A percentile compares a stretch with the other conserved stretches of the same genome.
Evolutionary conservation across 345 rosid genomes (phyloP).

Genomic region (Hibiscus mutabilis): DNA sequence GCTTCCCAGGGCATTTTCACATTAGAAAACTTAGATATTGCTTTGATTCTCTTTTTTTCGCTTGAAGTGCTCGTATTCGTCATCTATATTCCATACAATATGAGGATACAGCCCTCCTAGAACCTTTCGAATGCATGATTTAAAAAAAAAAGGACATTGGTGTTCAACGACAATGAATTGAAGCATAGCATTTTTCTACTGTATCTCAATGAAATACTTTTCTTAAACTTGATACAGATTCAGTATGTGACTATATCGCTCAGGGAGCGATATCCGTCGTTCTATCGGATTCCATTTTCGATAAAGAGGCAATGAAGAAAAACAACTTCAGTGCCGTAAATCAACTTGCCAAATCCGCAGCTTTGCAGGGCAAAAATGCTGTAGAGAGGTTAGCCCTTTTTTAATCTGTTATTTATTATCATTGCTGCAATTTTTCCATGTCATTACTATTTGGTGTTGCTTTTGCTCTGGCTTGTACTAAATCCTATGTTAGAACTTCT

Average conservation of each 20-base stretch:
- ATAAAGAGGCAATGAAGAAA: slow-evolving; percentile 33
- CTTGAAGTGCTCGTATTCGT: background rate
- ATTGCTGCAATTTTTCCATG: background rate
- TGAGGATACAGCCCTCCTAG: background rate
- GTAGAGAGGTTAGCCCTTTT: slow-evolving; percentile 23
- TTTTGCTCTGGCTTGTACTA: background rate
- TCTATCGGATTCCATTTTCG: slow-evolving; percentile 47
- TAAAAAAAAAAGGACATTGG: background rate
- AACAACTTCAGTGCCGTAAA: slow-evolving; percentile 26
- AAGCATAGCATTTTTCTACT: background rate
- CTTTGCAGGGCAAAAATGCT: slow-evolving; percentile 35
- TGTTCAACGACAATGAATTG: background rate
- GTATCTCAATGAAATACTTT: background rate
- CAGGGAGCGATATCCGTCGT: slow-evolving; percentile 52
- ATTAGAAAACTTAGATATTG: background rate
- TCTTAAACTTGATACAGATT: slow-evolving; percentile 30
- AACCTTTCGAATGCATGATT: background rate
- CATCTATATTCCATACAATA: background rate
- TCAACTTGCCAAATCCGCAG: slow-evolving; percentile 33
- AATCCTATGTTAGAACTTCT: background rate
- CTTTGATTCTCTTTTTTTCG: background rate
- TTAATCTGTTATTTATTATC: background rate
- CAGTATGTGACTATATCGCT: slow-evolving; percentile 34
- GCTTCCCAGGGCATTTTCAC: slow-evolving; percentile 45
- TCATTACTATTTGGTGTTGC: background rate